Evolutionary conservation across 345 rosid species (phyloP).

Genomic region (Mallotus nudiflorus): DNA sequence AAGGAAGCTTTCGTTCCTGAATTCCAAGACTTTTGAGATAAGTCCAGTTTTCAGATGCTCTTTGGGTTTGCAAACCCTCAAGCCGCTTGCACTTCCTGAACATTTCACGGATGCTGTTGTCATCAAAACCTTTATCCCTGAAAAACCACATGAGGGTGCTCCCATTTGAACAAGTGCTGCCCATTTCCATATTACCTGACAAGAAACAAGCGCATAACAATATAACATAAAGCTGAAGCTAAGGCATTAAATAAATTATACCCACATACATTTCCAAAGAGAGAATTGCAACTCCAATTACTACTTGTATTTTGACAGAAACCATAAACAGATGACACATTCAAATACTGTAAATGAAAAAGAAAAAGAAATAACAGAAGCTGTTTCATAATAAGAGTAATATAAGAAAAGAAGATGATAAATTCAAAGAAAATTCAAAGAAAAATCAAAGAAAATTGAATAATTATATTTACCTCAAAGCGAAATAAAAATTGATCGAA

Average conservation of each 20-base stretch:
- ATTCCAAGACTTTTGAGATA: constrained; percentile 62
- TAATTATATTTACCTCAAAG: no score
- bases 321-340: not conserved
- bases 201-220: constrained; percentile 6
- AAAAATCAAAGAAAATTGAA: no score
- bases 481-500: not conserved
- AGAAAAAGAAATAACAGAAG: no score
- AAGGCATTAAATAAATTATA: not conserved
- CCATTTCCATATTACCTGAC: constrained; percentile 47
- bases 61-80: constrained; percentile 46
- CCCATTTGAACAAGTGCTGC: constrained; percentile 35
- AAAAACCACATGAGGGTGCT: constrained; percentile 65
- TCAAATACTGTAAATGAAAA: no score
- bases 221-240: constrained; percentile 20
- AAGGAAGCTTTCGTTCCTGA: constrained; percentile 69
- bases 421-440: no score
- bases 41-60: constrained; percentile 73
- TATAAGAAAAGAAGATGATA: no score
- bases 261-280: not conserved
- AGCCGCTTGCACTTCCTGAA: constrained; percentile 67
- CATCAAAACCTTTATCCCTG: constrained; percentile 62
- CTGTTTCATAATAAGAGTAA: no score
- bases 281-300: not conserved
- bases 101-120: constrained; percentile 53
- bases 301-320: no score